Evolutionary conservation across 176 grass and related monocot species (phyloP), one percentile per base, ranked within the genome.

Genomic region (Stipa capillata): DNA sequence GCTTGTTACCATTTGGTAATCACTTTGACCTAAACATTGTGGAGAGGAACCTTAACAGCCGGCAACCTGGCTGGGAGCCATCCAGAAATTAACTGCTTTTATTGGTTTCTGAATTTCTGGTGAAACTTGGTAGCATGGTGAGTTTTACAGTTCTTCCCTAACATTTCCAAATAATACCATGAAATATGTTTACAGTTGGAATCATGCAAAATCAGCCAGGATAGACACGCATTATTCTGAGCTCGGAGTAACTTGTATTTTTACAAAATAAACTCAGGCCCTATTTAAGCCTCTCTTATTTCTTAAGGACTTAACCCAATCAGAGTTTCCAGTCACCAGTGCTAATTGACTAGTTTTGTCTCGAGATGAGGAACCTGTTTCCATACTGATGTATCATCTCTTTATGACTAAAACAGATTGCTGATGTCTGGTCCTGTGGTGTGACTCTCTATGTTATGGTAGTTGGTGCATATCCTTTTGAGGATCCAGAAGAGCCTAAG

Each of bases 371-470:
- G 40, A 84, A 67, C 7, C 32, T 2, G 33, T n/a, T 36, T 62
- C 13, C 32, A 69, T 40, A 23, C 53, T 89, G 35, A 85, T 69
- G 39, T 7, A 17, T 45, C 70, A 60, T 71, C 31, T 67, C 17
- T 60, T 70, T 54, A 64, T 68, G 51, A 84, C 52, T 77, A 51
- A 51, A 84, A 89, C 84, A 87, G 91, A 93, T 90, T 52, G 91
- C 91, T 87, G 91, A 93, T 75, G 91, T 93, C 25, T 93, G 91
- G 91, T 93, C 91, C 72, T 93, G 91, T 72, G 91, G 85, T 53
- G 91, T 93, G 55, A 93, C 91, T 36, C 85, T 93, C 7, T 93
- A 93, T 85, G 87, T 93, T 40, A 93, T 93, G 87, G 85, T 90
- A 41, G 91, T 93, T 34, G 91, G 91, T 31, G 87, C 91, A 50